These are phyloP conservation scores for Amaranthus cruentus DNA, from an alignment of 148 eudicot genomes.

Conservation along the genomic window DNA sequence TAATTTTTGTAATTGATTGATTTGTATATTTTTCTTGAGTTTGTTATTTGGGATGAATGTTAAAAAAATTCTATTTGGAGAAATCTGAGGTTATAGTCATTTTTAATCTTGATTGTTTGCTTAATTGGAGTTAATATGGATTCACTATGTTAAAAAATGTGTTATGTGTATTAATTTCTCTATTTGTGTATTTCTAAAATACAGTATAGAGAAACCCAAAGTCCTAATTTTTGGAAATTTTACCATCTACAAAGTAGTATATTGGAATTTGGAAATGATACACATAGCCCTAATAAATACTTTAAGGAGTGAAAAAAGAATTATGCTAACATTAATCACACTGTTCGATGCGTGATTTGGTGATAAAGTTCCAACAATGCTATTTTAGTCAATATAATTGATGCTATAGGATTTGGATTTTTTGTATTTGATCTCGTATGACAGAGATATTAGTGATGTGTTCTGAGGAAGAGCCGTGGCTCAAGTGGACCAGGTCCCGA, in stretches of 20 bases:
- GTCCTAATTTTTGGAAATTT: background rate
- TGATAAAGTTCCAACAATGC: no score
- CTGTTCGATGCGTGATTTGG: no score
- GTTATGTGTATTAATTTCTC: no score
- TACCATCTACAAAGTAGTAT: background rate
- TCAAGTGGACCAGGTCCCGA: no score
- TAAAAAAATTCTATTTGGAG: background rate
- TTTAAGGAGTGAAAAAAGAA: no score
- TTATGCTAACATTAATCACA: no score
- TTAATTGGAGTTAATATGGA: background rate
- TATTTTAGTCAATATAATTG: no score
- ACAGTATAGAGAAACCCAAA: background rate
- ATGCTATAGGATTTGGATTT: background rate
- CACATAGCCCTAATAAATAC: no score
- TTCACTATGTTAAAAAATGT: background rate
- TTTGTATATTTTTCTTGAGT: background rate
- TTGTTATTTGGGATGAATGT: background rate
- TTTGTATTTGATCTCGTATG: background rate
- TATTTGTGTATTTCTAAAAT: background rate
- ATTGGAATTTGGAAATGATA: background rate
- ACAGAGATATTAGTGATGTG: background rate
- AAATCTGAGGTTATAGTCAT: no score
- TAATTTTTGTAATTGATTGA: background rate
- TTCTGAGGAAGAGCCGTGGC: no score
- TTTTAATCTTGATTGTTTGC: background rate